Evolutionary conservation across 495 filamentous ascomycete genomes (phyloP), one percentile per base, ranked within the genome.

Genomic region (Penicillium coffeae): DNA sequence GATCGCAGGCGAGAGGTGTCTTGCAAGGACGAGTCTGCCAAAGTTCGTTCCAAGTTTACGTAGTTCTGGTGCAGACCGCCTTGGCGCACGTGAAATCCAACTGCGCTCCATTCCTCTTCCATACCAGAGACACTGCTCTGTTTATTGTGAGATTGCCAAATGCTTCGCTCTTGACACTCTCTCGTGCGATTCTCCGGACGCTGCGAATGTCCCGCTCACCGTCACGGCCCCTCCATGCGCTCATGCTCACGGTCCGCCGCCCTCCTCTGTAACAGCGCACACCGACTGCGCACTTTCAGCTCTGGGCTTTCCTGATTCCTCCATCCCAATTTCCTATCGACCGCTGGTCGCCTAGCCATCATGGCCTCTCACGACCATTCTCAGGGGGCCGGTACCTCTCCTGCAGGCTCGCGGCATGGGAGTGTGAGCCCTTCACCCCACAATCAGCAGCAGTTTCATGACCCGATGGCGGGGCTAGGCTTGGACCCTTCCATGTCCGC

Each of bases 391-490:
- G 62, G 62, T 35, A 49, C 61, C 41, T 59, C 63, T 39, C 52
- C 64, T 19, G 59, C 34, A 3, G 51, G 51, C 38, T 45, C 61
- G 38, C 60, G 69, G 48, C 66, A 58, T 58, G 69, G 69, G 50
- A 70, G 69, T 45, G 60, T 67, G 52, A 75, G 72, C 63, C 69
- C 72, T 10, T 70, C 67, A 37, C 51, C 63, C 36, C 69, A 70
- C 56, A 53, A 47, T 45, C 69, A 67, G 21, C 69, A 67, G 21
- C 66, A 66, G 15, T 69, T 72, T 52, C 64, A 72, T 25, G 58
- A 72, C 47, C 55, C 59, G 21, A 62, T 62, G 25, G 32, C 63
- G n/a, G 65, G 62, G 12, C 58, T 73, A 40, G 62, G 59, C 34
- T 43, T 73, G 21, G 66, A 74, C 47, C 63, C 65, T 42, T 71